A percentile compares a stretch with the other conserved stretches of the same genome.
Conservation (phyloP, 1,284 basidiomycete genomes). For the Puccinia coronata region DNA sequence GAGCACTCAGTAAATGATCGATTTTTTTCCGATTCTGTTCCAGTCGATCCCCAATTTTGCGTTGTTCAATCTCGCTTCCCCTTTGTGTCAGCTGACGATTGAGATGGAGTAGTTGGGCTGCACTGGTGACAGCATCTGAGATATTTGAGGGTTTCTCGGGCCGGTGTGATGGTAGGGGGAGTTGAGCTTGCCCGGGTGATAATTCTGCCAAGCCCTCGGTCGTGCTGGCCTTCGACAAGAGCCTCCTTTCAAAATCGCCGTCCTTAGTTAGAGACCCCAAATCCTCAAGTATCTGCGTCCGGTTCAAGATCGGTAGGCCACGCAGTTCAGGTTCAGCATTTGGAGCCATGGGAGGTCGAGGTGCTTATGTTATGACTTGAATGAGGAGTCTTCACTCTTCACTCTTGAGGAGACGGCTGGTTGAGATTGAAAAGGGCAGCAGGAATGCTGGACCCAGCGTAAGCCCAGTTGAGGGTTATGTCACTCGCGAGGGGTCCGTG, state of each 20-base stretch:
- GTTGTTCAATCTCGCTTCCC: conserved; percentile 10
- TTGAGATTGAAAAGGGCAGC: no score
- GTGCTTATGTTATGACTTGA: not conserved
- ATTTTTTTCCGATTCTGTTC: conserved; percentile 25
- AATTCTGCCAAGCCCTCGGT: not conserved
- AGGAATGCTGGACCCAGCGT: no score
- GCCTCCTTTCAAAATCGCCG: not conserved
- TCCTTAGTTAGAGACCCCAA: not conserved
- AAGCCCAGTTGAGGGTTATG: not conserved
- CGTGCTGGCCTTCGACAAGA: not conserved
- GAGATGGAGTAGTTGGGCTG: conserved; percentile 11
- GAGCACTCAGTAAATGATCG: conserved; percentile 20
- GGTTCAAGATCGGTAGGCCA: not conserved
- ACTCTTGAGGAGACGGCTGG: no score
- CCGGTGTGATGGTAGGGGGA: conserved; percentile 3
- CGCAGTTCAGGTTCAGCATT: not conserved
- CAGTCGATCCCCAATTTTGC: conserved; percentile 22
- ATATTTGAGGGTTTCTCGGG: conserved; percentile 6
- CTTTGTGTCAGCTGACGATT: conserved; percentile 15
- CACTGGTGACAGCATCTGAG: conserved; percentile 14
- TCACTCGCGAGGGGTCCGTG: not conserved
- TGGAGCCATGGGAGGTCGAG: not conserved
- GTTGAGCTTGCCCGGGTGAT: not conserved
- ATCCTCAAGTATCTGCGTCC: conserved; percentile 1
- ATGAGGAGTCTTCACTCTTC: not conserved